Percentiles rank a stretch among this genome's conserved stretches.
Evolutionary conservation across 1,284 basidiomycete genomes (phyloP).

Genomic region (Sanghuangporus sanghuang): DNA sequence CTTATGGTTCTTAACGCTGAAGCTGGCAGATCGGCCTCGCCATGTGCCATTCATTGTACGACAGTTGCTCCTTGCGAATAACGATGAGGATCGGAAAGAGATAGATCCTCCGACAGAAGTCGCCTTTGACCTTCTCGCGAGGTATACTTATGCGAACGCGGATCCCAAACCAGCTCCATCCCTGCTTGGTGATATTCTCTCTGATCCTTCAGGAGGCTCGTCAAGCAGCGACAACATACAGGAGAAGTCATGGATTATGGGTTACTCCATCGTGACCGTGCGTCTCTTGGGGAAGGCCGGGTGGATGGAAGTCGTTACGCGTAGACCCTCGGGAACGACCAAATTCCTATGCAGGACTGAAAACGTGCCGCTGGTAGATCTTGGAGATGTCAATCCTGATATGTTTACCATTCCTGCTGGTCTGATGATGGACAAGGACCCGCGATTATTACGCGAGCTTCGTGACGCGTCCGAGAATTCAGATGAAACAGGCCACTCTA

Average conservation of each 20-base stretch:
- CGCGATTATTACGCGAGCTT: constrained; percentile 22
- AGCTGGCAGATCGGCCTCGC: constrained; percentile 77
- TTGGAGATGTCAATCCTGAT: constrained; percentile 81
- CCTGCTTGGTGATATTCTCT: constrained; percentile 64
- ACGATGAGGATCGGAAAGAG: constrained; percentile 53
- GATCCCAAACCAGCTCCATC: constrained; percentile 87
- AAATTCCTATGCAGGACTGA: constrained; percentile 87
- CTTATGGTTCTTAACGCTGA: constrained; percentile 91
- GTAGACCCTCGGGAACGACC: constrained; percentile 88
- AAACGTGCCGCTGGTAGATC: constrained; percentile 80
- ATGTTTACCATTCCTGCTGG: constrained; percentile 65
- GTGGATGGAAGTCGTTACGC: constrained; percentile 86
- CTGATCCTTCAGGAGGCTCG: constrained; percentile 25
- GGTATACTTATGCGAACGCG: constrained; percentile 92
- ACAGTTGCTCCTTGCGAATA: constrained; percentile 83
- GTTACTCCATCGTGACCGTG: constrained; percentile 84
- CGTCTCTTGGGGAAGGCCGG: constrained; percentile 70
- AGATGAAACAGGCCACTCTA: neutral
- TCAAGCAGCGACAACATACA: constrained; percentile 34
- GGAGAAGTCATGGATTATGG: constrained; percentile 85
- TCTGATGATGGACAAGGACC: constrained; percentile 66
- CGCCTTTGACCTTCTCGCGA: constrained; percentile 95
- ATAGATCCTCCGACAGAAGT: constrained; percentile 93
- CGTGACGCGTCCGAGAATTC: constrained; percentile 27
- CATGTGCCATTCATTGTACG: constrained; percentile 87